Conservation (phyloP, 208 protist species). For the Trypanosoma caninum region DNA sequence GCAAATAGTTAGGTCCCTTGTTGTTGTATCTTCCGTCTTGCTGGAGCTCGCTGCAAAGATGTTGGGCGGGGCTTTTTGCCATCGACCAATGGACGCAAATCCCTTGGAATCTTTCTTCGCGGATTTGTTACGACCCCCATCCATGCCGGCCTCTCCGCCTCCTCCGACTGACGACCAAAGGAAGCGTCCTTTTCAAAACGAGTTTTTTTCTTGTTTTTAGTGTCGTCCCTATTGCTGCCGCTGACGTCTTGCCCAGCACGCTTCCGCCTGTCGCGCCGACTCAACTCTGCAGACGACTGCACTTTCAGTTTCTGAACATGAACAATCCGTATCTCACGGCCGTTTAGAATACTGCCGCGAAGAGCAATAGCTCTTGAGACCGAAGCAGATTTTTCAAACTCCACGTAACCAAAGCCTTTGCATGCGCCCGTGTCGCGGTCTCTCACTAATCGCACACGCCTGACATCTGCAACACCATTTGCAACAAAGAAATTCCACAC, state of each 20-base stretch:
- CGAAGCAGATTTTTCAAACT: slow-evolving; percentile 57
- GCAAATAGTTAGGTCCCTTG: slow-evolving; percentile 48
- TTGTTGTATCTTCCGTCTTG: slow-evolving; percentile 80
- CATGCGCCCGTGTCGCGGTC: slow-evolving; percentile 75
- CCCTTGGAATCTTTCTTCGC: slow-evolving; percentile 79
- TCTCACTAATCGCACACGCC: slow-evolving; percentile 79
- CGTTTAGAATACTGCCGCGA: slow-evolving; percentile 61
- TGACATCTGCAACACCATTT: slow-evolving; percentile 74
- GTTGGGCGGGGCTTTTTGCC: slow-evolving; percentile 33
- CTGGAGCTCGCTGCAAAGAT: slow-evolving; percentile 41
- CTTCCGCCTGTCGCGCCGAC: slow-evolving; percentile 66
- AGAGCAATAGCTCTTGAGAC: slow-evolving; percentile 64
- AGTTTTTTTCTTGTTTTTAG: slow-evolving; percentile 24
- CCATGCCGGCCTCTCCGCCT: slow-evolving; percentile 45
- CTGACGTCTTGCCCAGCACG: background rate
- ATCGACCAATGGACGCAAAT: slow-evolving; percentile 73
- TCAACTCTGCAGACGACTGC: slow-evolving; percentile 42
- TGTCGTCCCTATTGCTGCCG: background rate
- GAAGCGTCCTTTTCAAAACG: background rate
- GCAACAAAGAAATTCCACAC: slow-evolving; percentile 84
- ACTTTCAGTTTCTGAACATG: slow-evolving; percentile 86
- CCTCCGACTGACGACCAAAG: background rate
- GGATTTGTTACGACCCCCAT: slow-evolving; percentile 85
- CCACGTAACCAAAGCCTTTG: slow-evolving; percentile 91
- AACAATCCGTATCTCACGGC: slow-evolving; percentile 76